Conservation (phyloP, 2,329 filamentous ascomycete genomes). For the Xylariaceae sp. region DNA sequence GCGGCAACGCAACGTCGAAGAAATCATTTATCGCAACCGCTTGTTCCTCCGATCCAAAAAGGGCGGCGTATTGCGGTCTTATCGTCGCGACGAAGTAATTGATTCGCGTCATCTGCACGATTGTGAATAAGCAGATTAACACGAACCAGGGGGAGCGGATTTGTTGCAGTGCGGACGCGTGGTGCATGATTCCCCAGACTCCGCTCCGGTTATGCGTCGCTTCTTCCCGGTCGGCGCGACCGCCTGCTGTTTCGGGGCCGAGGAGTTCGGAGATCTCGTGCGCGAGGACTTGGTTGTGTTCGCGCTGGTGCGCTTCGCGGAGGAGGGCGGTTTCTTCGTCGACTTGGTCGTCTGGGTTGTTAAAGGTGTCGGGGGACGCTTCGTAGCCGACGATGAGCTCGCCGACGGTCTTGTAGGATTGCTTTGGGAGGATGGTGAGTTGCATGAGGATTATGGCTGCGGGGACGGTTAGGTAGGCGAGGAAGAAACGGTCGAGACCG, state of each 20-base stretch:
- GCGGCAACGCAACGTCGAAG: conserved; percentile 79
- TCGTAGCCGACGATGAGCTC: conserved; percentile 74
- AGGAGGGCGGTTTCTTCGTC: conserved; percentile 53
- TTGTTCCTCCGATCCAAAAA: conserved; percentile 57
- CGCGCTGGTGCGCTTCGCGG: conserved; percentile 51
- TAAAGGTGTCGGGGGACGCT: conserved; percentile 35
- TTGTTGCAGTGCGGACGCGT: conserved; percentile 63
- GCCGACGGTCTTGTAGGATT: conserved; percentile 79
- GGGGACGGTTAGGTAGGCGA: conserved; percentile 66
- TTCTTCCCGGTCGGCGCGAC: conserved; percentile 63
- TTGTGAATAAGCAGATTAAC: conserved; percentile 75
- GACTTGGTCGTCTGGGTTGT: conserved; percentile 48
- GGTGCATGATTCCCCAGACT: conserved; percentile 84
- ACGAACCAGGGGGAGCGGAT: conserved; percentile 79
- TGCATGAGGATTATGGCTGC: conserved; percentile 60
- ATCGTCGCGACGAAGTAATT: conserved; percentile 93
- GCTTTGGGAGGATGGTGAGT: conserved; percentile 64
- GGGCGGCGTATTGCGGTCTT: conserved; percentile 70
- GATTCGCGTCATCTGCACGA: conserved; percentile 72
- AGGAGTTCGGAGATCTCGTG: conserved; percentile 70
- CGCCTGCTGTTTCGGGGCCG: conserved; percentile 55
- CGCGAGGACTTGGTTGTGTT: conserved; percentile 57
- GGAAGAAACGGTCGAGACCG: conserved; percentile 63
- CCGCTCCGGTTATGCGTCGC: conserved; percentile 65
- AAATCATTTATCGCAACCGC: conserved; percentile 72